These are phyloP conservation scores for Leishmania braziliensis DNA, from an alignment of 208 protist genomes.

Conservation along the genomic window DNA sequence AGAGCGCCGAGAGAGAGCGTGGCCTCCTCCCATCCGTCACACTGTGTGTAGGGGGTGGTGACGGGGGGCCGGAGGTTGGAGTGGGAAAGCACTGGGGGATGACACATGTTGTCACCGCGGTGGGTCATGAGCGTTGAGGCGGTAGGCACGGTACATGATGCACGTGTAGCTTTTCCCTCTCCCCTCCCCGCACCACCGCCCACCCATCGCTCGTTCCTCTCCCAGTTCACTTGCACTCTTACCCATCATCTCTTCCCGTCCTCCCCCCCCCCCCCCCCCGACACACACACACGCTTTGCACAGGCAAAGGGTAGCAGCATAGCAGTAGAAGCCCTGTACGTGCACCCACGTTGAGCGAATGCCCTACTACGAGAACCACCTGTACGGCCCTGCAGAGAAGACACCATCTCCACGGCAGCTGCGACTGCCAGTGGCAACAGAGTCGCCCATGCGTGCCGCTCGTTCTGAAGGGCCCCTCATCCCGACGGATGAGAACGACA, in stretches of 20 bases:
- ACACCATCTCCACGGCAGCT: neutral
- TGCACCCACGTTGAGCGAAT: neutral
- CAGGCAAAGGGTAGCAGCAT: neutral
- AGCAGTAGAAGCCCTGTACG: neutral
- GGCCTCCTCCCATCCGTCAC: neutral
- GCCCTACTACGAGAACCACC: conserved; percentile 14
- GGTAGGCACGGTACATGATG: neutral
- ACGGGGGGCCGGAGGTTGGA: no score
- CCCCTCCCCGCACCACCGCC: neutral
- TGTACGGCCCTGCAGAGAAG: conserved; percentile 1
- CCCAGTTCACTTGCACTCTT: neutral
- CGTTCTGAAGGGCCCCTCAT: neutral
- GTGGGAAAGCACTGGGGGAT: neutral
- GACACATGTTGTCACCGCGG: neutral
- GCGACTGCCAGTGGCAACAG: neutral
- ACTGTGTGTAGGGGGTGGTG: neutral
- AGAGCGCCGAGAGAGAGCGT: neutral
- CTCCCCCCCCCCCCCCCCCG: neutral
- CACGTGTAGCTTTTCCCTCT: neutral
- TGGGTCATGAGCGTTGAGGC: neutral
- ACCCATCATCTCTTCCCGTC: neutral
- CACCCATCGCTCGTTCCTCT: neutral
- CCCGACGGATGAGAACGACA: neutral
- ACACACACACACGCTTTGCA: neutral
- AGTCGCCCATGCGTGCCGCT: neutral